Evolutionary conservation across 2,329 filamentous ascomycete genomes (phyloP).

Genomic region (Neurospora sp.): DNA sequence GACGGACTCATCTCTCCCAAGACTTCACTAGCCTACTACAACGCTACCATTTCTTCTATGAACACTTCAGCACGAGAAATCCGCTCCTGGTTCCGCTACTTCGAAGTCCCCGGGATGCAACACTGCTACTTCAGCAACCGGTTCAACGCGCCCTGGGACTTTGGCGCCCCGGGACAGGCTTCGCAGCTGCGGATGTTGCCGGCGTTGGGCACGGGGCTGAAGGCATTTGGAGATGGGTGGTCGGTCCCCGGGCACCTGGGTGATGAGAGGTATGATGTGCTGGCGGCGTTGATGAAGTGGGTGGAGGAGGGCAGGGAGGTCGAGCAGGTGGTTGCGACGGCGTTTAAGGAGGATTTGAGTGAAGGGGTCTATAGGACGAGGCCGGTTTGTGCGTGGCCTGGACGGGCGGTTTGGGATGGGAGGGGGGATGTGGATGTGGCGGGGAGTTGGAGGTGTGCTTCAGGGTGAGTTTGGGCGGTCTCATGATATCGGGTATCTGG

Average conservation of each 20-base stretch:
- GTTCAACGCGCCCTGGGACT: conserved; percentile 24
- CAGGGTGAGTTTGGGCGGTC: not conserved
- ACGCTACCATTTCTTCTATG: conserved; percentile 19
- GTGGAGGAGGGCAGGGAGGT: conserved; percentile 7
- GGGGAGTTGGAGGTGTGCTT: conserved; percentile 12
- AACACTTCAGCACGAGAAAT: conserved; percentile 11
- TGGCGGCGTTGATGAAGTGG: conserved; percentile 11
- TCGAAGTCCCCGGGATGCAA: conserved; percentile 38
- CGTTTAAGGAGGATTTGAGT: conserved; percentile 7
- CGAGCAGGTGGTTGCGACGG: conserved; percentile 8
- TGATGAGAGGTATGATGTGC: conserved; percentile 9
- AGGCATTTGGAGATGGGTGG: conserved; percentile 14
- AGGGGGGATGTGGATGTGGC: conserved; percentile 10
- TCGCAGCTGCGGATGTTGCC: conserved; percentile 6
- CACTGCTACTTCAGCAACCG: conserved; percentile 28
- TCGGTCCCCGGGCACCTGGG: conserved; percentile 10
- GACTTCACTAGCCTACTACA: conserved; percentile 22
- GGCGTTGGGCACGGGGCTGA: conserved; percentile 2
- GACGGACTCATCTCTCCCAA: conserved; percentile 24
- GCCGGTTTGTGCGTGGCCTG: conserved; percentile 9
- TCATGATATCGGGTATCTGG: not conserved
- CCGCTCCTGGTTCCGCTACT: conserved; percentile 36
- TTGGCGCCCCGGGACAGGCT: conserved; percentile 21
- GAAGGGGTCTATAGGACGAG: conserved; percentile 5
- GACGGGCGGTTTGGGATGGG: conserved; percentile 11